phyloP scores from a whole-genome alignment of 2,329 filamentous ascomycete genomes.

The Talaromyces piceae region DNA sequence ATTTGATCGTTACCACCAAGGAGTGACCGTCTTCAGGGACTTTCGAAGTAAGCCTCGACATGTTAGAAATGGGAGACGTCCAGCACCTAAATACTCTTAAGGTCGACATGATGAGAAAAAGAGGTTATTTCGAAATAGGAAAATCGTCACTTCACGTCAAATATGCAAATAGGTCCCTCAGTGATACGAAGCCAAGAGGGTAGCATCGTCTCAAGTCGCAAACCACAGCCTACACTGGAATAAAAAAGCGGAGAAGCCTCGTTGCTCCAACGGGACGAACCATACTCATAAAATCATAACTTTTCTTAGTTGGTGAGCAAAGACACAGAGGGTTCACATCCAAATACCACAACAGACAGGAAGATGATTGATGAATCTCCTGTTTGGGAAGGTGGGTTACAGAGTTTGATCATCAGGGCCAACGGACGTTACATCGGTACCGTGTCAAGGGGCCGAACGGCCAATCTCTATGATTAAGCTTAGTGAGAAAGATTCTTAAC shows the following conservation, averaged over 20 bases:
- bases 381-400: too few species aligned
- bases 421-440: too few species aligned
- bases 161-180: background rate
- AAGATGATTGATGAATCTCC: too few species aligned
- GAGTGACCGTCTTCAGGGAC: background rate
- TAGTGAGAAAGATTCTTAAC: too few species aligned
- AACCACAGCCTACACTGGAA: background rate
- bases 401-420: too few species aligned
- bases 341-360: too few species aligned
- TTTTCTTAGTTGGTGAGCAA: too few species aligned
- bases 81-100: background rate
- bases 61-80: background rate
- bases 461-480: too few species aligned
- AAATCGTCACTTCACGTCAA: background rate
- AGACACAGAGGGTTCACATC: too few species aligned
- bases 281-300: too few species aligned
- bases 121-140: background rate
- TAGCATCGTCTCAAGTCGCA: background rate
- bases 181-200: background rate
- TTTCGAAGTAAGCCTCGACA: too few species aligned
- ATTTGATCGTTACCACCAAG: background rate
- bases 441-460: too few species aligned
- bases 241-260: background rate
- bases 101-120: background rate
- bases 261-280: background rate